These are phyloP conservation scores for Epichloe amarillans DNA, from an alignment of 2,329 filamentous ascomycete species.

Conservation along the genomic window DNA sequence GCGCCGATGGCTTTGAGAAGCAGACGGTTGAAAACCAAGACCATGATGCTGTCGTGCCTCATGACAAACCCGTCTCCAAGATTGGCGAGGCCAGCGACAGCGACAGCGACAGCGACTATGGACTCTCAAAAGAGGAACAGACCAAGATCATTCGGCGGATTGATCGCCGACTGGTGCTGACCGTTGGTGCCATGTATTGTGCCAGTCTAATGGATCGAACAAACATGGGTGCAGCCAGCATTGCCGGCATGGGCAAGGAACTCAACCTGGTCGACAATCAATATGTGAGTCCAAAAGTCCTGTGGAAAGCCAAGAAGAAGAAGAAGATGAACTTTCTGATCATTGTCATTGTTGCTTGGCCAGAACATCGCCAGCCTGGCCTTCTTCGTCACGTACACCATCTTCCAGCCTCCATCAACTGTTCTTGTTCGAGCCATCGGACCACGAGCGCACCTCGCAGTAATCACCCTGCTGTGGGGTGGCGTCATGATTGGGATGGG, in stretches of 20 bases:
- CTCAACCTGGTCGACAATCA: slow-evolving; percentile 31
- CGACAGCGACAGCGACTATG: slow-evolving; percentile 31
- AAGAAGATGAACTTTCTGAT: neutral
- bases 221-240: slow-evolving; percentile 58
- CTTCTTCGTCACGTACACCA: slow-evolving; percentile 61
- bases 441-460: slow-evolving; percentile 40
- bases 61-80: slow-evolving; percentile 13
- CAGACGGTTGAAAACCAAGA: slow-evolving; percentile 12
- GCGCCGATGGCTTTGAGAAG: slow-evolving; percentile 11
- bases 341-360: neutral
- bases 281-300: slow-evolving; percentile 23
- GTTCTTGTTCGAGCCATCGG: slow-evolving; percentile 55
- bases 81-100: slow-evolving; percentile 34
- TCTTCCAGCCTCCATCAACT: slow-evolving; percentile 61
- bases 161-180: slow-evolving; percentile 51
- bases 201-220: slow-evolving; percentile 68
- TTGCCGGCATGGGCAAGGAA: slow-evolving; percentile 49
- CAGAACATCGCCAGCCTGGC: slow-evolving; percentile 54
- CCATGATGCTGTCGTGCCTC: slow-evolving; percentile 11
- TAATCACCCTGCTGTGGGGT: slow-evolving; percentile 47
- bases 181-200: slow-evolving; percentile 56
- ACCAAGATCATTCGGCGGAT: slow-evolving; percentile 54
- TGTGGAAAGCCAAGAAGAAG: too few relatives aligned
- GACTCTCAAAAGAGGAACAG: slow-evolving; percentile 48
- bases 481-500: slow-evolving; percentile 51